phyloP scores from a whole-genome alignment of 2,329 filamentous ascomycete genomes.

The Penicillium sp. region DNA sequence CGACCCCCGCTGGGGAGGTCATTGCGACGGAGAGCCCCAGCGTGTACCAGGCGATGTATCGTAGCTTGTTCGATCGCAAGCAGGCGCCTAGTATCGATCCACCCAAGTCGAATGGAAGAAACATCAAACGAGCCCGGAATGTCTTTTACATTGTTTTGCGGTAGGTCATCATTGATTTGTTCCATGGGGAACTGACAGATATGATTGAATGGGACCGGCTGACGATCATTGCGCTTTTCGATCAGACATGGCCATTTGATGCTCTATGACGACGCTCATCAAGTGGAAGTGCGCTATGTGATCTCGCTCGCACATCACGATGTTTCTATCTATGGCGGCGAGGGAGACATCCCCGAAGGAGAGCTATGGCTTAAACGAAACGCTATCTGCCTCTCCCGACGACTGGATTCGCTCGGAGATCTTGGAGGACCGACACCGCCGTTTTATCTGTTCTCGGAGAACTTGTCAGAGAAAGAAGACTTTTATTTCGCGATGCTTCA shows the following conservation, averaged over 20 bases:
- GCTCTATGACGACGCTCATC: constrained; percentile 93
- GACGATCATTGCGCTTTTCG: constrained; percentile 10
- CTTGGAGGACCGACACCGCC: constrained; percentile 62
- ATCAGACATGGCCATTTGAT: constrained; percentile 85
- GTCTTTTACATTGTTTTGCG: constrained; percentile 89
- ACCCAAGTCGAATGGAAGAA: constrained; percentile 46
- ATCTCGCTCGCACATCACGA: constrained; percentile 82
- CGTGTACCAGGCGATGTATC: constrained; percentile 97
- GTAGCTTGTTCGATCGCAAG: constrained; percentile 87
- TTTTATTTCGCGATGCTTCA: constrained; percentile 91
- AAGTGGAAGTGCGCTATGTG: constrained; percentile 92
- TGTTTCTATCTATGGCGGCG: constrained; percentile 77
- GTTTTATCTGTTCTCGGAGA: constrained; percentile 91
- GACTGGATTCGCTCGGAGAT: constrained; percentile 49
- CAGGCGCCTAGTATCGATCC: constrained; percentile 51
- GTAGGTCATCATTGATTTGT: constrained; percentile 47
- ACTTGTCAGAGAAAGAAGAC: constrained; percentile 93
- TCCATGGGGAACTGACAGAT: not conserved
- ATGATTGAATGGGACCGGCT: constrained; percentile 3
- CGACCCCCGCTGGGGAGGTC: constrained; percentile 71
- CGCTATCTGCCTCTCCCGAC: constrained; percentile 73
- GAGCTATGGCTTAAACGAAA: constrained; percentile 96
- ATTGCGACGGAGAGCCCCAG: constrained; percentile 78
- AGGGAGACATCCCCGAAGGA: constrained; percentile 72
- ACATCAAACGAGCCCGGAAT: constrained; percentile 63